phyloP scores from a whole-genome alignment of 345 rosid genomes.

The Citrus reticulata region DNA sequence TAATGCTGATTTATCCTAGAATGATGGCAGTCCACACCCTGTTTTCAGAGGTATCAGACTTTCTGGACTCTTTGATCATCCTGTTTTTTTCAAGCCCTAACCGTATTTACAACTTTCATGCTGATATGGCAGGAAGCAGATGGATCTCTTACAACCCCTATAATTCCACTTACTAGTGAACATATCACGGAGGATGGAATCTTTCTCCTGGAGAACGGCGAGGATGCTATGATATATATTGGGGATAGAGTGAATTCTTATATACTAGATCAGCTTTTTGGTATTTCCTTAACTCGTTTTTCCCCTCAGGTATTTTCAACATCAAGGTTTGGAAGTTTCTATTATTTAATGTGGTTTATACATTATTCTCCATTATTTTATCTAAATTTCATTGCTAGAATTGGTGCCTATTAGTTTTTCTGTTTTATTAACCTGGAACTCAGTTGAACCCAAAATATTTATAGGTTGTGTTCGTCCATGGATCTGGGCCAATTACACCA shows the following conservation, averaged over 20 bases:
- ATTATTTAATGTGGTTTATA: not conserved
- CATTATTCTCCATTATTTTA: not conserved
- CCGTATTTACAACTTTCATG: not conserved
- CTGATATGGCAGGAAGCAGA: constrained; percentile 45
- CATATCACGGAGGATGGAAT: constrained; percentile 71
- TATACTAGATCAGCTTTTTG: constrained; percentile 61
- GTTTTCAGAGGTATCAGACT: constrained; percentile 44
- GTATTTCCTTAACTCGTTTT: constrained; percentile 52
- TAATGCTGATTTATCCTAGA: constrained; percentile 64
- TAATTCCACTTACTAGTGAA: constrained; percentile 81
- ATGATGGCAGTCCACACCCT: constrained; percentile 78
- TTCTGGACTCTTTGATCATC: not conserved
- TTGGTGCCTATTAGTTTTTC: not conserved
- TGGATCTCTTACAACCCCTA: constrained; percentile 53
- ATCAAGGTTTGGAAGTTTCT: not conserved
- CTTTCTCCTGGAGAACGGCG: constrained; percentile 91
- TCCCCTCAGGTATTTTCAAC: constrained; percentile 55
- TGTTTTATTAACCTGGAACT: not conserved
- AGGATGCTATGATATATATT: constrained; percentile 70
- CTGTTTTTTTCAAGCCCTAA: not conserved
- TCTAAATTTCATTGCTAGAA: not conserved
- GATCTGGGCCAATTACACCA: not conserved
- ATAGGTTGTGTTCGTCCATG: not conserved
- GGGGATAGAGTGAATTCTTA: constrained; percentile 61
- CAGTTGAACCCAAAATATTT: not conserved